Evolutionary conservation across 2,329 filamentous ascomycete species (phyloP).

Genomic region (Aspergillus sp.): DNA sequence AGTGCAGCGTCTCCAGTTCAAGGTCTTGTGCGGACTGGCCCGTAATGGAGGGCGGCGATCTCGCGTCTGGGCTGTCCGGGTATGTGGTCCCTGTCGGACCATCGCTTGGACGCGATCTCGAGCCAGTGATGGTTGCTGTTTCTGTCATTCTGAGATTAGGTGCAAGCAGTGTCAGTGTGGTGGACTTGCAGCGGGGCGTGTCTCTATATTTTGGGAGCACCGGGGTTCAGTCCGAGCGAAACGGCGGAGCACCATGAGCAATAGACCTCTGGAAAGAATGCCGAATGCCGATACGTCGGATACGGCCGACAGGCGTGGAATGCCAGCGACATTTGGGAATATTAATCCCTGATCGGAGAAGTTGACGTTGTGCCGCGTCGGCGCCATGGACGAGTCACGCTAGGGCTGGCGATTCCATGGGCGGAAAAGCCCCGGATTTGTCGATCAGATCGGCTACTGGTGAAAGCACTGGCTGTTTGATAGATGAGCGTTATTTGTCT

Average conservation of each 20-base stretch:
- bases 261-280: background rate
- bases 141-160: background rate
- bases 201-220: background rate
- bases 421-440: no score
- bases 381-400: no score
- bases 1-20: background rate
- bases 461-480: no score
- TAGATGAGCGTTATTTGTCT: no score
- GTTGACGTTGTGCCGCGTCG: no score
- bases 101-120: background rate
- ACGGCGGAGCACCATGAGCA: background rate
- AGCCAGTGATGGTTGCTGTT: background rate
- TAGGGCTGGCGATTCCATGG: no score
- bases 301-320: background rate
- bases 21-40: background rate
- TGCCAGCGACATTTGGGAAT: no score
- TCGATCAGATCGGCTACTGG: no score
- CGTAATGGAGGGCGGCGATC: no score
- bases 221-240: background rate
- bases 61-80: background rate
- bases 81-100: background rate
- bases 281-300: background rate
- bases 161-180: no score
- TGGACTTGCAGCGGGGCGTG: background rate
- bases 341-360: no score